Conservation (phyloP, 2,329 filamentous ascomycete species). For the Fusarium foetens region DNA sequence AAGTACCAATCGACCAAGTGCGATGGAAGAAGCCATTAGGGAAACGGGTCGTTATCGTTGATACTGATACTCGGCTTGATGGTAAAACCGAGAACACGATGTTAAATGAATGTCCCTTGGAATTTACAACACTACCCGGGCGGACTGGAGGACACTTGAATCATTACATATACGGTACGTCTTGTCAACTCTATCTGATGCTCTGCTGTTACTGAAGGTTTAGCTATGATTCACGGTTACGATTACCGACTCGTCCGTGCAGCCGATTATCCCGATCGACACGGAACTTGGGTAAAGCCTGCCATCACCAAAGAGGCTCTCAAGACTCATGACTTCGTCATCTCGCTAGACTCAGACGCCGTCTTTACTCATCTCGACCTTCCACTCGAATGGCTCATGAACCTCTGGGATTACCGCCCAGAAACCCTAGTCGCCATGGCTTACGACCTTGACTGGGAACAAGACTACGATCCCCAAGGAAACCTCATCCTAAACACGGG, state of each 20-base stretch:
- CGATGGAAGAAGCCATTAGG: conserved; percentile 13
- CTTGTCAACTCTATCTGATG: fast-evolving
- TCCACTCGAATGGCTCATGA: conserved; percentile 60
- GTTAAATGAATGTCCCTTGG: conserved; percentile 1
- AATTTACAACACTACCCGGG: neutral
- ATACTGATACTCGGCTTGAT: conserved; percentile 14
- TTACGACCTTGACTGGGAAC: conserved; percentile 53
- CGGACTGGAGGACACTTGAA: conserved; percentile 28
- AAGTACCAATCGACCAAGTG: neutral
- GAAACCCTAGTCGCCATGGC: conserved; percentile 58
- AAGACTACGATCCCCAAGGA: conserved; percentile 50
- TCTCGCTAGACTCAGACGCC: conserved; percentile 58
- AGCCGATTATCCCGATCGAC: conserved; percentile 53
- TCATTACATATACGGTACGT: conserved; percentile 39
- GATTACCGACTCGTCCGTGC: conserved; percentile 60
- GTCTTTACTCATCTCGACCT: conserved; percentile 55
- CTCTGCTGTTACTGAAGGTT: neutral
- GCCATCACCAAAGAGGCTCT: conserved; percentile 52
- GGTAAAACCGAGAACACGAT: neutral
- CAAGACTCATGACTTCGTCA: conserved; percentile 53
- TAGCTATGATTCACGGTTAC: conserved; percentile 57
- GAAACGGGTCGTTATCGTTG: neutral
- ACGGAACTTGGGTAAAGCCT: conserved; percentile 59
- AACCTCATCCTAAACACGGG: conserved; percentile 41
- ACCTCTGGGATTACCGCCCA: conserved; percentile 55